Evolutionary conservation across 208 protist species (phyloP), one percentile per base, ranked within the genome.

Genomic region (Trypanosoma boissoni): DNA sequence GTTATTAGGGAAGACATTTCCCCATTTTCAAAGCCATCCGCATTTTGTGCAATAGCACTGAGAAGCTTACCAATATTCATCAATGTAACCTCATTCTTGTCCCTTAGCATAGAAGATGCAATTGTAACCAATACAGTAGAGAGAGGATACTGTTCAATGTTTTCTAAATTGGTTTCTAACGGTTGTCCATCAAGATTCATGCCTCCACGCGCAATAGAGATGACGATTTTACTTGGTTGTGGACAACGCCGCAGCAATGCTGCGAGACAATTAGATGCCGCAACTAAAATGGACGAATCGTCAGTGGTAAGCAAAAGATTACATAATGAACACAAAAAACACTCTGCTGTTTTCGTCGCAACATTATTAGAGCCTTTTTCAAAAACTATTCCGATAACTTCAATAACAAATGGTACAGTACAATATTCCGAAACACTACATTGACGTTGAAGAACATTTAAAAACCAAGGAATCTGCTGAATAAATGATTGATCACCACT

Each of bases 251-350:
- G 63, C 43, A 86, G 72, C 50, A 88, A 43, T 21, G 70, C 63
- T 24, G 66, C 63, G 10, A 92, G 68, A 65, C 78, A 86, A 56
- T 52, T 60, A 31, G 78, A 55, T 9, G 66, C 55, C 12, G 72
- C 72, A 3, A 59, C 70, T 20, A 87, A 42, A 24, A 86, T 74
- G 24, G 75, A 67, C 9, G 74, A 82, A 58, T 88, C 80, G 14
- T 83, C 75, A 3, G 78, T 72, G 20, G 41, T 70, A 24, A 86
- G 70, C 1, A 90, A 72, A 20, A 84, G 50, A 37, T 55, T 46
- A 58, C 78, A 85, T 14, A 86, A 53, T 32, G 52, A 54, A 43
- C 54, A 55, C 44, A 88, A 46, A 21, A 83, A 42, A 31, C 54
- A 16, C 10, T 63, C 9, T 8, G 72, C 68, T 12, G 71, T 66